Base-by-base conservation (phyloP, 129 eudicot species). In the Scalesia atractyloides region DNA sequence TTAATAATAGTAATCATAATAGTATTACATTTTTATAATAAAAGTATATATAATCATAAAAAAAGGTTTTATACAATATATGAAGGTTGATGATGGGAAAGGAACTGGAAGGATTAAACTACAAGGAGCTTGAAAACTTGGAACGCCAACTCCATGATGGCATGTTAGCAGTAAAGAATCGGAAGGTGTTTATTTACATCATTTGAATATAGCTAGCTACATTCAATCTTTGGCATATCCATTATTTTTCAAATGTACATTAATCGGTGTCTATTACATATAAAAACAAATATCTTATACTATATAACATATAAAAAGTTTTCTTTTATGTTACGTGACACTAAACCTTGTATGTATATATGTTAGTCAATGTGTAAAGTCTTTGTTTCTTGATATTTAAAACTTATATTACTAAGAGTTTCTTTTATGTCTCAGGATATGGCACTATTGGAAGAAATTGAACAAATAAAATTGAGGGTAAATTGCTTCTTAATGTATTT, bases 71-170 rank as follows among this genome's bases (percentile, higher is more conserved):
- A 11, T 66, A 62, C 9, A 20, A 69, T 52, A 26, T 56, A 26
- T 44, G 14, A 79, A 87, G 86, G 83, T 69, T 79, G 41, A 82
- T 91, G 96, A 80, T 81, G 82, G 97, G 97, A 18, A 86, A 88
- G 58, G 97, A 84, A 33, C 77, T 91, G 4, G 96, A 86, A 63
- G 87, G 89, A 9, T 70, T 91, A 63, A 81, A 58, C 77, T 86
- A 77, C 70, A 83, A 81, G 59, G 96, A 91, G 52, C 76, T 91
- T 83, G 91, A 92, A 54, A 79, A 81, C 8, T 79, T 89, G 49
- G 97, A 92, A 77, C 87, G 79, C 44, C 96, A 92, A 66, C 82
- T 88, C 5, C 74, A 81, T 67, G 91, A 86, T 20, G 94, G 93
- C 39, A 81, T 92, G 61, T 53, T 83, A 66, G 84, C 94, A 1